phyloP scores from a whole-genome alignment of 164 flowering plant species.

The Cinnamomum chago region DNA sequence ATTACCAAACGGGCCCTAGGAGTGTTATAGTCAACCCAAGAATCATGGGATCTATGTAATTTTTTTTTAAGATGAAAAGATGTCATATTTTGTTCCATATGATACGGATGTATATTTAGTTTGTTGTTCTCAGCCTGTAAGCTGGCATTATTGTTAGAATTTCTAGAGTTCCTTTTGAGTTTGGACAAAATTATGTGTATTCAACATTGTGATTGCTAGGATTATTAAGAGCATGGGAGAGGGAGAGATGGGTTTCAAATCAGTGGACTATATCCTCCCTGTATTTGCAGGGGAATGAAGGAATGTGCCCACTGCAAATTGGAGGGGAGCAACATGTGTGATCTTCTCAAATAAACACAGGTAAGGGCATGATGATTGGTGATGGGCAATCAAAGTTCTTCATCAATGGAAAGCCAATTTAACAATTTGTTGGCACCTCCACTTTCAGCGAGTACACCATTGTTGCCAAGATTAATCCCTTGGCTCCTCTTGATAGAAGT shows the following conservation, averaged over 20 bases:
- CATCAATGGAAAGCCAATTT: conserved; percentile 53
- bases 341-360: conserved; percentile 46
- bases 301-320: conserved; percentile 60
- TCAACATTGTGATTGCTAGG: no score
- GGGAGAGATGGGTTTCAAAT: conserved; percentile 44
- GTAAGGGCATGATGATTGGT: conserved; percentile 50
- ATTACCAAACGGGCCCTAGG: no score
- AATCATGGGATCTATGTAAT: no score
- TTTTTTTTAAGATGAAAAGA: no score
- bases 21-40: no score
- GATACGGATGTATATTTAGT: no score
- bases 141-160: not conserved
- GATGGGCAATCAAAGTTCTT: conserved; percentile 51
- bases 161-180: no score
- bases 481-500: conserved; percentile 23
- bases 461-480: conserved; percentile 63
- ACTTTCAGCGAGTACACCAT: conserved; percentile 74
- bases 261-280: conserved; percentile 60
- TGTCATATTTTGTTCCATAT: no score
- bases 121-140: not conserved
- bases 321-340: conserved; percentile 24
- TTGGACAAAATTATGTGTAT: no score
- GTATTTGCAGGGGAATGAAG: conserved; percentile 64
- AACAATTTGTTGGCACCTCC: conserved; percentile 66
- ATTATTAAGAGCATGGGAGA: conserved; percentile 49